These are phyloP conservation scores for Ophiostoma sp. DNA, from an alignment of 2,329 filamentous ascomycete species.

Conservation along the genomic window DNA sequence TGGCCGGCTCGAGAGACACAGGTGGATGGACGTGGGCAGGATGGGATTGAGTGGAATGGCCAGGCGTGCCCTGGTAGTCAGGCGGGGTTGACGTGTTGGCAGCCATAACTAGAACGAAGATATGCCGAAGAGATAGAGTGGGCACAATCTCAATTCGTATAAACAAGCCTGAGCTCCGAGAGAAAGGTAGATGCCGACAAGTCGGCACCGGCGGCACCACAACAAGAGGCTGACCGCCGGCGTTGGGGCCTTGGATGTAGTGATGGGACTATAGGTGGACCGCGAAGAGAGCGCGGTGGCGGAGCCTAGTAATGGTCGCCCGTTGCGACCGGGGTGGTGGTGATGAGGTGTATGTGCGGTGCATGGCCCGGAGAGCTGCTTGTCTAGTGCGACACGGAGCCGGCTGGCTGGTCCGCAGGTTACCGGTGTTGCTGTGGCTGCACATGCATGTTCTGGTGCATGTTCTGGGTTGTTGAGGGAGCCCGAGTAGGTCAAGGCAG, in stretches of 20 bases:
- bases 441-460: conserved; percentile 14
- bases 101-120: conserved; percentile 14
- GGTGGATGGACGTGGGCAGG: conserved; percentile 29
- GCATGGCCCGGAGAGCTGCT: neutral
- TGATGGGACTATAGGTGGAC: neutral
- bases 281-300: neutral
- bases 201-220: conserved; percentile 12
- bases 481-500: neutral
- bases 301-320: neutral
- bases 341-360: neutral
- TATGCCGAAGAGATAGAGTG: neutral
- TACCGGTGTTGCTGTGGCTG: neutral
- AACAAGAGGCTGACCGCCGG: conserved; percentile 12
- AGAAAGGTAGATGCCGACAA: neutral
- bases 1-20: conserved; percentile 39
- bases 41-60: conserved; percentile 34
- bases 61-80: conserved; percentile 26
- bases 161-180: neutral
- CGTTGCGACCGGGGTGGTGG: neutral
- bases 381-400: neutral
- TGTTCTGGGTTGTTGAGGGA: neutral
- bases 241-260: neutral
- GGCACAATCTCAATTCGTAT: neutral
- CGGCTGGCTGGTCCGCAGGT: conserved; percentile 16
- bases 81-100: conserved; percentile 11